phyloP scores from a whole-genome alignment of 805 yeast species.

The Wickerhamia fluorescens region DNA sequence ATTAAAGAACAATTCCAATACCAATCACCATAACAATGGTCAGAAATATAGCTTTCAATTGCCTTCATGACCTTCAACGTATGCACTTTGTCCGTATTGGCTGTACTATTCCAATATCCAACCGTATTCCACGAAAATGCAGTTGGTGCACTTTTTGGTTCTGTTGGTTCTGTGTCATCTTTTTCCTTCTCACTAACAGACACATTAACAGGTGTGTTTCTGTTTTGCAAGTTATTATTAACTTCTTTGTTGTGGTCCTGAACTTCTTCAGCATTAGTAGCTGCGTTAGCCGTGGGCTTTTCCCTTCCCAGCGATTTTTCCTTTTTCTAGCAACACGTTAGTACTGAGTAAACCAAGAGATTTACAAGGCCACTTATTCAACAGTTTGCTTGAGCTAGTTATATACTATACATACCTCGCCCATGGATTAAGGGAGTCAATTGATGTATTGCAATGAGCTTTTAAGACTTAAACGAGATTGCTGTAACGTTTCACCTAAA shows the following conservation, averaged over 20 bases:
- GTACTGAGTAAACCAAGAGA: conserved; percentile 1
- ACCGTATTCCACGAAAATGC: conserved; percentile 36
- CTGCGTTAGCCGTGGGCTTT: no score
- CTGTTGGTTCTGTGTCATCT: conserved; percentile 1
- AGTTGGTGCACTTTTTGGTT: conserved; percentile 18
- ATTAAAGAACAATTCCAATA: conserved; percentile 61
- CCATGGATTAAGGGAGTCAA: no score
- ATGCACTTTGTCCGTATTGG: conserved; percentile 16
- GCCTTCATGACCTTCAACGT: conserved; percentile 21
- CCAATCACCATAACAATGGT: conserved; percentile 65
- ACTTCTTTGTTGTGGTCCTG: conserved; percentile 10
- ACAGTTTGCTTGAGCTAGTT: background rate
- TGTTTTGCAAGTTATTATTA: conserved; percentile 6
- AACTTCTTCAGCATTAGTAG: conserved; percentile 6
- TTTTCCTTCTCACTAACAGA: conserved; percentile 4
- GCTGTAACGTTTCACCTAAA: no score
- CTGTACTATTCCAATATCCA: conserved; percentile 28
- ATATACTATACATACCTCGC: no score
- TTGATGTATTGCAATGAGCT: no score
- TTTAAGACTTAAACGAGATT: no score
- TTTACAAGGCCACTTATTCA: no score
- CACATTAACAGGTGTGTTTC: conserved; percentile 12
- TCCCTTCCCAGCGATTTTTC: conserved; percentile 1
- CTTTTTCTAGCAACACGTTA: conserved; percentile 1
- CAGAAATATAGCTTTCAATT: conserved; percentile 55